Conservation (phyloP, 2,329 filamentous ascomycete species). For the Cryoendolithus antarcticus region DNA sequence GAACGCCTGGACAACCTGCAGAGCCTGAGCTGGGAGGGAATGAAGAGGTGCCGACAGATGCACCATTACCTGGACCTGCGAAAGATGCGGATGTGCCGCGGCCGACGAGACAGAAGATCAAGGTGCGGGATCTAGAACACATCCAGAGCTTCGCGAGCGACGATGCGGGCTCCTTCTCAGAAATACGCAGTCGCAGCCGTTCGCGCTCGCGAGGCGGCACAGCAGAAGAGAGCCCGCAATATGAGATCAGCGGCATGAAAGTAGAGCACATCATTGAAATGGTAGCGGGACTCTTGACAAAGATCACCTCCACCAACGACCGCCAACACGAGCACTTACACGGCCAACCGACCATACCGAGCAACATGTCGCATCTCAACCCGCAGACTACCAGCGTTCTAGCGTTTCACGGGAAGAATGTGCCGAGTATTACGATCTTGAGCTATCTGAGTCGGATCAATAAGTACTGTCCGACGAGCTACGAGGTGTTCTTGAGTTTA, state of each 20-base stretch:
- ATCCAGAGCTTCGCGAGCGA: conserved; percentile 79
- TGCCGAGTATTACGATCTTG: conserved; percentile 90
- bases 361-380: conserved; percentile 40
- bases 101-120: conserved; percentile 46
- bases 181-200: conserved; percentile 27
- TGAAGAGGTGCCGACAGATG: conserved; percentile 14
- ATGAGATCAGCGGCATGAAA: conserved; percentile 96
- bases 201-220: conserved; percentile 26
- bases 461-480: conserved; percentile 97
- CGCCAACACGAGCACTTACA: conserved; percentile 84
- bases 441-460: conserved; percentile 94
- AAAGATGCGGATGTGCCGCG: conserved; percentile 27
- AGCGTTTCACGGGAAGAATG: conserved; percentile 95
- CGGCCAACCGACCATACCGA: conserved; percentile 51
- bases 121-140: conserved; percentile 78
- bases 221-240: conserved; percentile 48
- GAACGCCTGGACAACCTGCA: background rate
- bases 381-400: conserved; percentile 63
- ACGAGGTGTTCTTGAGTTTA: conserved; percentile 91
- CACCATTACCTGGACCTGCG: conserved; percentile 16
- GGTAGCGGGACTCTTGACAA: conserved; percentile 90
- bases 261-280: conserved; percentile 97
- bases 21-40: conserved; percentile 4
- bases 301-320: conserved; percentile 96
- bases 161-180: conserved; percentile 50